phyloP scores from a whole-genome alignment of 257 asterid species.

The Eucommia ulmoides region DNA sequence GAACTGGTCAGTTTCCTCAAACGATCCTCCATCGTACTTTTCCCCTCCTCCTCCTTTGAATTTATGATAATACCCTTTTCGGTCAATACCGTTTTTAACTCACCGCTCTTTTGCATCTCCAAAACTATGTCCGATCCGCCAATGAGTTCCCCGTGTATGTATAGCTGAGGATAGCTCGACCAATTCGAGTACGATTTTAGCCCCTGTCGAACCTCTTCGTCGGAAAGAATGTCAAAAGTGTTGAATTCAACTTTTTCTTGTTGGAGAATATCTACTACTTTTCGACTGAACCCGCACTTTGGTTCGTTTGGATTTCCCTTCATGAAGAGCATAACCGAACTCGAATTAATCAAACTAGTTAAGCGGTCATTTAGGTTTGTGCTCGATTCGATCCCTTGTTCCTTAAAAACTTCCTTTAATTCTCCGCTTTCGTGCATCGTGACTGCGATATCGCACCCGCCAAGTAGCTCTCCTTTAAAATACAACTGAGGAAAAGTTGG shows the following conservation, averaged over 20 bases:
- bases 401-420: slow-evolving; percentile 57
- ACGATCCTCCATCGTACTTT: slow-evolving; percentile 43
- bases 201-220: slow-evolving; percentile 91
- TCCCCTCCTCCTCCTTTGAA: too few species aligned
- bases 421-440: slow-evolving; percentile 92
- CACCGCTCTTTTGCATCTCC: slow-evolving; percentile 99
- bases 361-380: slow-evolving; percentile 43
- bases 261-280: slow-evolving; percentile 70
- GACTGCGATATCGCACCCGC: slow-evolving; percentile 75
- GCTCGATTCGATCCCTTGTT: slow-evolving; percentile 40
- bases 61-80: slow-evolving; percentile 72
- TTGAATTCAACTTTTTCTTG: slow-evolving; percentile 61
- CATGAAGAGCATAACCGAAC: slow-evolving; percentile 78
- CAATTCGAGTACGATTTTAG: slow-evolving; percentile 89
- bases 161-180: slow-evolving; percentile 95
- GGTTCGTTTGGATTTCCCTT: slow-evolving; percentile 88
- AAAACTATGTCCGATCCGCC: slow-evolving; percentile 97
- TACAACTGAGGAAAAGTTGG: slow-evolving; percentile 95
- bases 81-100: slow-evolving; percentile 52
- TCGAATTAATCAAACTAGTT: slow-evolving; percentile 33
- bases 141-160: slow-evolving; percentile 71
- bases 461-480: slow-evolving; percentile 94
- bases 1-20: slow-evolving; percentile 43
- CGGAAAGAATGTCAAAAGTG: slow-evolving; percentile 75
- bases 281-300: slow-evolving; percentile 84